Base-by-base conservation (phyloP, 495 filamentous ascomycete species). In the Penicillium parvum region DNA sequence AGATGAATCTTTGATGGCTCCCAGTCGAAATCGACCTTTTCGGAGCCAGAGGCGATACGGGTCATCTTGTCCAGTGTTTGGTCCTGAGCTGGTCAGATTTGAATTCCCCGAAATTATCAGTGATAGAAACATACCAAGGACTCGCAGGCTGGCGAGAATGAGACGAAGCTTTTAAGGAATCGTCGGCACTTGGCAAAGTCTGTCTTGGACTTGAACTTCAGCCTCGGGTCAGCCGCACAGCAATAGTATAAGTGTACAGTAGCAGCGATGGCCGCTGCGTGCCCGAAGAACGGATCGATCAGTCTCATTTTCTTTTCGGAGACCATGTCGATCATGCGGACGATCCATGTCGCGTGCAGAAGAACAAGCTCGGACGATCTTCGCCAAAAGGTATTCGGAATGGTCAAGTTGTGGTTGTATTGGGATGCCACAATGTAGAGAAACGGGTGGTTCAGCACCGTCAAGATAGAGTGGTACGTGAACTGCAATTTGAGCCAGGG, bases 281-380 rank as follows among this genome's bases (percentile, higher is more conserved):
- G 68, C 14, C 64, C 68, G 28, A 73, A 68, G 49, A 71, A 73
- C 0, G 69, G 69, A 39, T 73, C 69, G 11, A 68, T 64, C 2
- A 73, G 47, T 25, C 61, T 59, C 41, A 73, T 49, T 26, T 70
- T 60, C 56, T 69, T 71, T 19, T 73, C 69, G 4, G 60, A 53
- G 6, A 71, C 64, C 69, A 73, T 73, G 40, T 73, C 69, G 32
- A 73, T 71, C 53, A 73, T 58, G n/a, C 69, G 66, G 17, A 73
- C 69, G 32, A 73, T 52, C 69, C 69, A 73, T 6, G 69, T 73
- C 3, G 68, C 67, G 38, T 73, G 69, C 3, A 73, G 45, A 10
- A 73, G 43, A 10, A 69, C 69, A 6, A 70, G 48, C 48, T 73
- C 69, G 0, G 69, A 73, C 2, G 67, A 71, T 14, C 69, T 43